Conservation (phyloP, 176 grass and related monocot species). For the Oryza longistaminata region DNA sequence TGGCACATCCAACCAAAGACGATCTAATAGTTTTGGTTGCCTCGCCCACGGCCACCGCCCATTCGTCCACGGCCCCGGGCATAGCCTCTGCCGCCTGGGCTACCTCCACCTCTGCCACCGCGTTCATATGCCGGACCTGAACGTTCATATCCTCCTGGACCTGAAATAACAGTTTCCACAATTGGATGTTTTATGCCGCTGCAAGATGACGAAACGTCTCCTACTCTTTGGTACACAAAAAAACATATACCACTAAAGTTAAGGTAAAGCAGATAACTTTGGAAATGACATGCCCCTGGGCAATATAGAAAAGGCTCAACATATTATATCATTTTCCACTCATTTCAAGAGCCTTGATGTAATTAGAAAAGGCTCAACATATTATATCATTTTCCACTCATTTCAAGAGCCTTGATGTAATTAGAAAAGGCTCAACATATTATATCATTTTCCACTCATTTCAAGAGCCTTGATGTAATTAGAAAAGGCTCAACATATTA, state of each 20-base stretch:
- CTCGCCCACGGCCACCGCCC: slow-evolving; percentile 56
- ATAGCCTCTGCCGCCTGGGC: slow-evolving; percentile 64
- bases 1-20: slow-evolving; percentile 17
- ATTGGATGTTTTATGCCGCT: background rate
- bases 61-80: slow-evolving; percentile 67
- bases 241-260: background rate
- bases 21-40: slow-evolving; percentile 58
- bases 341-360: background rate
- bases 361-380: background rate
- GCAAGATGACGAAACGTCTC: background rate
- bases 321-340: background rate
- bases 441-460: background rate
- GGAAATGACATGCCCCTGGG: background rate
- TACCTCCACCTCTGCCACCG: slow-evolving; percentile 56
- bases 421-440: background rate
- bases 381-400: background rate
- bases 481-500: background rate
- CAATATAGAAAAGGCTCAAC: background rate
- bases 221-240: background rate
- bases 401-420: no score
- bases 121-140: slow-evolving; percentile 69
- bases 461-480: no score
- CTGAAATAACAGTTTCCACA: slow-evolving; percentile 30
- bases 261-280: background rate
- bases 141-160: slow-evolving; percentile 76